Conservation (phyloP, 306 rosid species). For the Malus fusca region DNA sequence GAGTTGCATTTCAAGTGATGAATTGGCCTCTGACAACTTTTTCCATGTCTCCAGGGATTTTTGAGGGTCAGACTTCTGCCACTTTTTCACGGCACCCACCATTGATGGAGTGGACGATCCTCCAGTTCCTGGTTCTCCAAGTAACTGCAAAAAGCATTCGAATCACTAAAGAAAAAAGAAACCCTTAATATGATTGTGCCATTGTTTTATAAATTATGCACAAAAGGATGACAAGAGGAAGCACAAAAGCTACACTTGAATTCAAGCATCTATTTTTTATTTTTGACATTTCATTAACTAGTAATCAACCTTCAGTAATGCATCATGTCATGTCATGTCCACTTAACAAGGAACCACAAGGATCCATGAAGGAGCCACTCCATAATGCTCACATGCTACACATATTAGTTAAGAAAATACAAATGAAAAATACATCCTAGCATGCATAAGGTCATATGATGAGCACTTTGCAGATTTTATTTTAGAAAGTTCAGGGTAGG, state of each 20-base stretch:
- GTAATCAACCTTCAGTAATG: not conserved
- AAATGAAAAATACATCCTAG: not conserved
- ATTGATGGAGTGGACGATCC: constrained; percentile 97
- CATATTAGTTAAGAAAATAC: not conserved
- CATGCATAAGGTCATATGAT: not conserved
- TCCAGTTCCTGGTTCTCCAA: constrained; percentile 97
- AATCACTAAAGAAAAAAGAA: constrained; percentile 7
- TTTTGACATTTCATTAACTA: not conserved
- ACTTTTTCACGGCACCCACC: constrained; percentile 93
- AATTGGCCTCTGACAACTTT: constrained; percentile 78
- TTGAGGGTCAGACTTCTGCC: constrained; percentile 85
- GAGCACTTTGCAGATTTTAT: not conserved
- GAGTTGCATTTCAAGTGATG: constrained; percentile 63
- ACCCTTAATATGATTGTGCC: not conserved
- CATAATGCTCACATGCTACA: not conserved
- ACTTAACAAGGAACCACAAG: not conserved
- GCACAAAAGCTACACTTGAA: not conserved
- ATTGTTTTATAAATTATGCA: not conserved
- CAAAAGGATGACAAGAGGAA: not conserved
- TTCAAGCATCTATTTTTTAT: not conserved
- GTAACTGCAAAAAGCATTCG: constrained; percentile 44
- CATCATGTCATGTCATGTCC: not conserved
- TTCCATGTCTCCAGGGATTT: constrained; percentile 69
- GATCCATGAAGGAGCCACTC: not conserved
- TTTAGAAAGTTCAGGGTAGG: not conserved